These are phyloP conservation scores for Trichodelitschia bisporula DNA, from an alignment of 495 filamentous ascomycete genomes.

Conservation along the genomic window DNA sequence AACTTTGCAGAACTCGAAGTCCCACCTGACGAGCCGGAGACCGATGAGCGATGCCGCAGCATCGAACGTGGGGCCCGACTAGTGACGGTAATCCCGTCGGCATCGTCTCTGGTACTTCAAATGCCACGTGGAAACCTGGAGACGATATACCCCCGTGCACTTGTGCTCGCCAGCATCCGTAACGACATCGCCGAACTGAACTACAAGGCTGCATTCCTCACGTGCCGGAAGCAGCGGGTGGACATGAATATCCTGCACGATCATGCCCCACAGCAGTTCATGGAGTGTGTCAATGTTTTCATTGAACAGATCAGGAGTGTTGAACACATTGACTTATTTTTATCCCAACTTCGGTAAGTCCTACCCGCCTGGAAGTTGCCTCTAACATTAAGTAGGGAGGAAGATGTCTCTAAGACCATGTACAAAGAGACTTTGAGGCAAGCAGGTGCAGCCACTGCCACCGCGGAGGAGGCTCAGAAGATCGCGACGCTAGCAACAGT, in stretches of 20 bases:
- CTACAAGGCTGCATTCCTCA: conserved; percentile 61
- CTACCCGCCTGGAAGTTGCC: conserved; percentile 2
- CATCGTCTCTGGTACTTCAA: conserved; percentile 60
- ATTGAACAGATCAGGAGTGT: conserved; percentile 67
- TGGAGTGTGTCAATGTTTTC: conserved; percentile 49
- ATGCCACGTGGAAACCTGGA: conserved; percentile 92
- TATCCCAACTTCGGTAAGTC: conserved; percentile 62
- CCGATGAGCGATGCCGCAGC: conserved; percentile 75
- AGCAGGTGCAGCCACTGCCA: neutral
- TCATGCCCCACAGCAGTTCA: conserved; percentile 60
- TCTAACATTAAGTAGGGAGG: conserved; percentile 29
- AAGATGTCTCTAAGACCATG: conserved; percentile 84
- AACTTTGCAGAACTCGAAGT: conserved; percentile 39
- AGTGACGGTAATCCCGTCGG: conserved; percentile 73
- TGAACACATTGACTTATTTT: conserved; percentile 72
- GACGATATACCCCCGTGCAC: conserved; percentile 77
- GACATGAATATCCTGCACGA: conserved; percentile 98
- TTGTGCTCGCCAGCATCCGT: conserved; percentile 74
- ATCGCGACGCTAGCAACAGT: neutral
- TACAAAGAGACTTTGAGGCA: conserved; percentile 49
- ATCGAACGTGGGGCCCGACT: conserved; percentile 74
- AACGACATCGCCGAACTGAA: conserved; percentile 51
- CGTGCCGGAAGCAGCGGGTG: conserved; percentile 76
- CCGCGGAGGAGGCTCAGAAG: too few species aligned
- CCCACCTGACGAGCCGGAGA: conserved; percentile 70